Evolutionary conservation across 192 early-diverging fungal genomes (phyloP).

Genomic region (Coemansia sp.): DNA sequence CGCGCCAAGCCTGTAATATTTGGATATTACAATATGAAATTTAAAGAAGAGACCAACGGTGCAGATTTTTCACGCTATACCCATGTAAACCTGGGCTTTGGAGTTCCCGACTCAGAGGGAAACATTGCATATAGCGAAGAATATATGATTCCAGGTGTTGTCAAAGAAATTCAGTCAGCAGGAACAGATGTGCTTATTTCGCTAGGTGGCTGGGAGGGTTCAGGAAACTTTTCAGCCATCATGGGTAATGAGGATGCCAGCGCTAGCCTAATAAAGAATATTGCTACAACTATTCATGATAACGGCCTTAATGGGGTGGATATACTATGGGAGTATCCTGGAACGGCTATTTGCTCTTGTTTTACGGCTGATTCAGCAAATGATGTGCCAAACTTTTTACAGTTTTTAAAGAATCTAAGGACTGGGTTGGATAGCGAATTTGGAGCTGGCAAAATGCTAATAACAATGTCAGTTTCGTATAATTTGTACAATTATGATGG

Average conservation of each 20-base stretch:
- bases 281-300: conserved; percentile 54
- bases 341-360: conserved; percentile 36
- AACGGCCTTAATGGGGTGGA: conserved; percentile 62
- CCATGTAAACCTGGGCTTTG: conserved; percentile 69
- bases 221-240: conserved; percentile 62
- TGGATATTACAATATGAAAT: conserved; percentile 41
- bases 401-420: conserved; percentile 60
- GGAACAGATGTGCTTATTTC: conserved; percentile 64
- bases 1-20: conserved; percentile 14
- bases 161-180: conserved; percentile 53
- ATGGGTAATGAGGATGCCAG: conserved; percentile 44
- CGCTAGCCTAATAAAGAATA: conserved; percentile 60
- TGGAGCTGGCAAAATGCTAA: conserved; percentile 50
- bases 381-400: conserved; percentile 66
- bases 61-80: conserved; percentile 58
- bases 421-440: conserved; percentile 12
- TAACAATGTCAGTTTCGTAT: conserved; percentile 63
- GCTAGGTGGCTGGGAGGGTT: conserved; percentile 74
- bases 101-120: conserved; percentile 37
- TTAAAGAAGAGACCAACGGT: conserved; percentile 10
- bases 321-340: conserved; percentile 75
- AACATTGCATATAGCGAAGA: conserved; percentile 35
- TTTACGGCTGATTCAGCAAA: conserved; percentile 52
- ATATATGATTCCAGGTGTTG: conserved; percentile 44
- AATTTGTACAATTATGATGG: conserved; percentile 57